These are phyloP conservation scores for Hibiscus trionum DNA, from an alignment of 345 rosid genomes.

Conservation along the genomic window DNA sequence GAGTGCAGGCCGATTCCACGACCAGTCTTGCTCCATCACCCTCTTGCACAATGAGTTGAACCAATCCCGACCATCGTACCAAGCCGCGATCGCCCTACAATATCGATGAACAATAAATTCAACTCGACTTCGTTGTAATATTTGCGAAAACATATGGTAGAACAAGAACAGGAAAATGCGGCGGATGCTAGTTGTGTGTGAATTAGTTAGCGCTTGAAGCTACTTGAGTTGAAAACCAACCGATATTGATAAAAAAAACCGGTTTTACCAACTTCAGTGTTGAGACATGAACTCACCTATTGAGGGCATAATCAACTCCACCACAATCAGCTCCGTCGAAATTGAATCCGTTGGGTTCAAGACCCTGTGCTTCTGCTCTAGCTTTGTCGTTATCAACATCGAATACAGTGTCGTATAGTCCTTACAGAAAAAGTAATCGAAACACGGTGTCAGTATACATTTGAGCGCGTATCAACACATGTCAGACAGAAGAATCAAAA, in stretches of 20 bases:
- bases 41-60: conserved; percentile 59
- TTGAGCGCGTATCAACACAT: too few species aligned
- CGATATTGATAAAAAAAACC: neutral
- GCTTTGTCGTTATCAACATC: conserved; percentile 87
- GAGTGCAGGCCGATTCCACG: conserved; percentile 96
- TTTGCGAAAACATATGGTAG: neutral
- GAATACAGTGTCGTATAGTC: conserved; percentile 85
- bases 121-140: neutral
- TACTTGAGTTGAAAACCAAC: neutral
- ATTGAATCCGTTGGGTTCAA: conserved; percentile 87
- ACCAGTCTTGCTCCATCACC: conserved; percentile 99
- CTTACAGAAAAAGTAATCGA: conserved; percentile 28
- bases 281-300: conserved; percentile 45
- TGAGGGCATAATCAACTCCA: conserved; percentile 79
- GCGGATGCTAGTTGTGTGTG: too few species aligned
- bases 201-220: too few species aligned
- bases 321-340: conserved; percentile 81
- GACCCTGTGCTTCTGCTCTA: conserved; percentile 68
- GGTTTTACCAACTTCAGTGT: neutral
- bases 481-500: too few species aligned
- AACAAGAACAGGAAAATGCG: neutral
- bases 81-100: conserved; percentile 73
- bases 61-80: conserved; percentile 75
- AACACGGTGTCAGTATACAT: conserved; percentile 9
- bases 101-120: neutral